These are phyloP conservation scores for Trichoderma arundinaceum DNA, from an alignment of 2,329 filamentous ascomycete genomes.

Conservation along the genomic window DNA sequence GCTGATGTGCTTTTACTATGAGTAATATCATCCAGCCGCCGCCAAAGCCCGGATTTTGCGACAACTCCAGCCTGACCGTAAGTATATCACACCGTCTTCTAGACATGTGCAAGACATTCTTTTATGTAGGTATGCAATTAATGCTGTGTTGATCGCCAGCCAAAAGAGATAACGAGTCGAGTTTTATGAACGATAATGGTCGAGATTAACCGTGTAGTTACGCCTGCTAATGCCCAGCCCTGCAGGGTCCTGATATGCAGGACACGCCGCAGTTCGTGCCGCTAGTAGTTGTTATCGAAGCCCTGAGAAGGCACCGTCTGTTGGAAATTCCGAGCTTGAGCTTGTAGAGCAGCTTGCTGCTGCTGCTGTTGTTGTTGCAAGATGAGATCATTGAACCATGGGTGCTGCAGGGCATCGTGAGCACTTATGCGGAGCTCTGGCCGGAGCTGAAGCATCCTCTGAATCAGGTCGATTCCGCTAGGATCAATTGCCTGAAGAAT, in stretches of 20 bases:
- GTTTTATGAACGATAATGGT: background rate
- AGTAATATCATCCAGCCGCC: slow-evolving; percentile 27
- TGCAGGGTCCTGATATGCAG: background rate
- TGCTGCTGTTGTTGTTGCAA: slow-evolving; percentile 59
- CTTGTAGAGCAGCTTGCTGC: slow-evolving; percentile 45
- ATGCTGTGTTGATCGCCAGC: slow-evolving; percentile 22
- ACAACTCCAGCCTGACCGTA: slow-evolving; percentile 7
- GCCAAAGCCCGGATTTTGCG: slow-evolving; percentile 5
- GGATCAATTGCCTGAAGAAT: slow-evolving; percentile 92
- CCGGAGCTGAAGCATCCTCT: slow-evolving; percentile 88
- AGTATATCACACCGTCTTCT: slow-evolving; percentile 10
- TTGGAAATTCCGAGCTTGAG: slow-evolving; percentile 50
- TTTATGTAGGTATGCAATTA: background rate
- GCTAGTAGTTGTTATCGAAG: slow-evolving; percentile 46
- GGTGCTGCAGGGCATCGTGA: slow-evolving; percentile 82
- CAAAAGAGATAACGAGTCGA: background rate
- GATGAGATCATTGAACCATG: slow-evolving; percentile 84
- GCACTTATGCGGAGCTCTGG: slow-evolving; percentile 92
- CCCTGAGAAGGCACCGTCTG: slow-evolving; percentile 49
- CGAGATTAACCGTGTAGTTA: background rate
- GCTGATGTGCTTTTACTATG: slow-evolving; percentile 20
- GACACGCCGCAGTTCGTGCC: background rate
- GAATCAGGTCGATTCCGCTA: slow-evolving; percentile 83
- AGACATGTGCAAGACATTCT: background rate
- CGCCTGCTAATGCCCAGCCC: background rate